Percentiles rank a stretch among this genome's conserved stretches.
Evolutionary conservation across 441 rosid species (phyloP).

Genomic region (Brassica balearica): DNA sequence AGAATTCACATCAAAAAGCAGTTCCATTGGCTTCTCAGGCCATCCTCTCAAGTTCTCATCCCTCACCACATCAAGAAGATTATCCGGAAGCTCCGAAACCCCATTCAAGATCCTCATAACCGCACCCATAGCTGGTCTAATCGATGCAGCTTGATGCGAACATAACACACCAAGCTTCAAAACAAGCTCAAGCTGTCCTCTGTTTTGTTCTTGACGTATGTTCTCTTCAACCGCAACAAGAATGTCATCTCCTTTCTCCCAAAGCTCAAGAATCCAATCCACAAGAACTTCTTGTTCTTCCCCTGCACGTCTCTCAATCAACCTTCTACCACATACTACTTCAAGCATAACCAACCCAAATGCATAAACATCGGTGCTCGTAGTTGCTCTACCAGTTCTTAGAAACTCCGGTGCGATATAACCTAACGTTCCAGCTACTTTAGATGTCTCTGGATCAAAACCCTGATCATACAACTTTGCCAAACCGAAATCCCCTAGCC

Average conservation of each 20-base stretch:
- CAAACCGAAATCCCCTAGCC: not conserved
- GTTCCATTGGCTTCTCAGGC: slow-evolving; percentile 1
- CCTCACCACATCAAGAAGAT: slow-evolving; percentile 9
- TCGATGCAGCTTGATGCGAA: not conserved
- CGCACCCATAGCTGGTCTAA: not conserved
- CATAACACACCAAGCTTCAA: slow-evolving; percentile 1
- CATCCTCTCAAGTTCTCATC: not conserved
- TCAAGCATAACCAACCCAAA: slow-evolving; percentile 9
- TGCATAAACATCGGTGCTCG: slow-evolving; percentile 7
- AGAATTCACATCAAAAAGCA: not conserved
- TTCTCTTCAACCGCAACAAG: not conserved
- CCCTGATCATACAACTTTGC: not conserved
- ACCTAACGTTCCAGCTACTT: not conserved
- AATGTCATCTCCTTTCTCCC: not conserved
- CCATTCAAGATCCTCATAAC: not conserved
- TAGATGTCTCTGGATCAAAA: slow-evolving; percentile 1
- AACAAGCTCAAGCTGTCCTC: not conserved
- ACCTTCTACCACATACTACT: not conserved
- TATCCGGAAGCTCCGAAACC: not conserved
- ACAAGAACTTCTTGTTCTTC: not conserved
- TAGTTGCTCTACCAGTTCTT: slow-evolving; percentile 14
- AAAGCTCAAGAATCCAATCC: not conserved
- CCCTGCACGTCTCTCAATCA: not conserved
- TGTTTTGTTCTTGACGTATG: not conserved
- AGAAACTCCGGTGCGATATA: not conserved